Conservation (phyloP, 2,329 filamentous ascomycete genomes). For the Alternaria metachromatica region DNA sequence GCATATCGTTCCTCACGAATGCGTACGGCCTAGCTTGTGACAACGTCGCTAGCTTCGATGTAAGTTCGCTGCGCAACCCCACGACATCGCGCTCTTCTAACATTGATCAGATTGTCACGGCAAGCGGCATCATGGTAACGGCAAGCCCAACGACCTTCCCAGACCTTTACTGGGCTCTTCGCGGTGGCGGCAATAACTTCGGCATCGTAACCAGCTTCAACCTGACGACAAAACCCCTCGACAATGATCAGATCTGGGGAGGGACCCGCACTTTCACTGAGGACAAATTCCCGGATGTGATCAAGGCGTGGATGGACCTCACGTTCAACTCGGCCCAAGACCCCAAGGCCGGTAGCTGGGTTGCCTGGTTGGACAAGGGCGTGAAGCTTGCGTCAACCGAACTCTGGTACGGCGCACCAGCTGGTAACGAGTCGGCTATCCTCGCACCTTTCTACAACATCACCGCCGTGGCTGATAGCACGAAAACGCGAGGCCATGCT, state of each 20-base stretch:
- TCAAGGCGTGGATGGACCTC: conserved; percentile 20
- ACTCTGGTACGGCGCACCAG: conserved; percentile 26
- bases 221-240: conserved; percentile 17
- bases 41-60: conserved; percentile 29
- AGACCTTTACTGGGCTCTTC: conserved; percentile 41
- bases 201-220: conserved; percentile 28
- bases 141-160: conserved; percentile 10
- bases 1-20: conserved; percentile 27
- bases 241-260: conserved; percentile 21
- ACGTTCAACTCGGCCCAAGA: conserved; percentile 5
- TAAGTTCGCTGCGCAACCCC: background rate
- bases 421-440: background rate
- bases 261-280: conserved; percentile 12
- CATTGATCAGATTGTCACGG: conserved; percentile 39
- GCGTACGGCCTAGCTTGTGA: conserved; percentile 23
- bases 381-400: conserved; percentile 12
- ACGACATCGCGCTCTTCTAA: background rate
- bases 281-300: conserved; percentile 13
- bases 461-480: background rate
- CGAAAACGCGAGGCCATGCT: background rate
- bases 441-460: conserved; percentile 10
- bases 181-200: conserved; percentile 38
- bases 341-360: conserved; percentile 39
- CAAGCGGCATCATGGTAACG: conserved; percentile 33
- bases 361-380: conserved; percentile 25